A percentile compares a stretch with the other conserved stretches of the same genome.
Conservation (phyloP, 768 basidiomycete genomes). For the Naganishia randhawae region DNA sequence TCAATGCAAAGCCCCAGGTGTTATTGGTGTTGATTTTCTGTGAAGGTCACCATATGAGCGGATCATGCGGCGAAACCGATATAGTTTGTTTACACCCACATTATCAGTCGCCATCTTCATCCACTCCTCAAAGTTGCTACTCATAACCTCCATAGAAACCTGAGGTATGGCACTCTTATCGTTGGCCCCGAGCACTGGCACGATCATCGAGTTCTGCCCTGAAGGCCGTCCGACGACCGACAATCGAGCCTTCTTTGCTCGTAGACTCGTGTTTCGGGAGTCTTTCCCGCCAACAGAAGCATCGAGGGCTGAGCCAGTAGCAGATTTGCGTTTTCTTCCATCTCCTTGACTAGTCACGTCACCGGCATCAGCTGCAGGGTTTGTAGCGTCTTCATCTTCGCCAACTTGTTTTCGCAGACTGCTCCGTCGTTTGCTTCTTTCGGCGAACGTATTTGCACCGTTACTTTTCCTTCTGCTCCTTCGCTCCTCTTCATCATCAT, state of each 20-base stretch:
- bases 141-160: conserved; percentile 71
- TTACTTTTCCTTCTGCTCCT: conserved; percentile 8
- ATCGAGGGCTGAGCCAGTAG: background rate
- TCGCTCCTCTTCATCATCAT: conserved; percentile 18
- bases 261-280: conserved; percentile 11
- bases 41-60: background rate
- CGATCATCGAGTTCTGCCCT: conserved; percentile 20
- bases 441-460: background rate
- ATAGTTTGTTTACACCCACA: conserved; percentile 56
- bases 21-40: conserved; percentile 99
- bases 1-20: conserved; percentile 95
- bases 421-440: conserved; percentile 14
- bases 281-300: background rate
- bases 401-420: conserved; percentile 13
- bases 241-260: conserved; percentile 17
- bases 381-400: background rate
- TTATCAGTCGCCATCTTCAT: conserved; percentile 99
- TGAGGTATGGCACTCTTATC: conserved; percentile 11
- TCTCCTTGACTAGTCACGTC: background rate
- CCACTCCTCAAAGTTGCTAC: conserved; percentile 95
- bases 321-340: background rate
- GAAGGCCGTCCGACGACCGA: conserved; percentile 12
- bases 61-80: background rate
- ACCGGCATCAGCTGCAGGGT: background rate
- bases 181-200: conserved; percentile 11